Conservation (phyloP, 1,284 basidiomycete species). For the Rhodotorula sp. region DNA sequence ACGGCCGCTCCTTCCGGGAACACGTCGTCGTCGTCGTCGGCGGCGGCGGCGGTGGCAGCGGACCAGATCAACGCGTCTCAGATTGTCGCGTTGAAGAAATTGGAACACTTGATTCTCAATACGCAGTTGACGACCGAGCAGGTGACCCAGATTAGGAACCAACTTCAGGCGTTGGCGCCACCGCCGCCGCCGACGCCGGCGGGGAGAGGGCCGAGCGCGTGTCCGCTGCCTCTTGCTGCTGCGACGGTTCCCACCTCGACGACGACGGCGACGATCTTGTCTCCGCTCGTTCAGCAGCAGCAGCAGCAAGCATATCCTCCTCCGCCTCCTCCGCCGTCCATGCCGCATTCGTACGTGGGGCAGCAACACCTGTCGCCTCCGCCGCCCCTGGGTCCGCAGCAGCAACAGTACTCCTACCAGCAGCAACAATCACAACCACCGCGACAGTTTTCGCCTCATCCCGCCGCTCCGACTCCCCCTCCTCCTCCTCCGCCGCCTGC, state of each 20-base stretch:
- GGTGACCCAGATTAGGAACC: constrained; percentile 71
- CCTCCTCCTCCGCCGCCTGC: constrained; percentile 45
- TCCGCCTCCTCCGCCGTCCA: no score
- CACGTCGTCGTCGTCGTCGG: no score
- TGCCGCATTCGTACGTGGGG: no score
- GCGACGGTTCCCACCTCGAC: constrained; percentile 31
- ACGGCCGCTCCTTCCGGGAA: not conserved
- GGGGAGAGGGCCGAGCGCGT: not conserved
- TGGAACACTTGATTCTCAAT: constrained; percentile 69
- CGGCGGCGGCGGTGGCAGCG: constrained; percentile 60
- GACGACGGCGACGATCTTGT: not conserved
- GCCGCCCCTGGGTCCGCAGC: constrained; percentile 5
- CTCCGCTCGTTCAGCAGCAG: no score
- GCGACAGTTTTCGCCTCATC: not conserved
- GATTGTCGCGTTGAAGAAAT: constrained; percentile 68
- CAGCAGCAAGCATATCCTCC: no score
- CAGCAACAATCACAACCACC: not conserved
- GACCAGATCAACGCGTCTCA: constrained; percentile 62
- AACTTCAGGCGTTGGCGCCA: constrained; percentile 67
- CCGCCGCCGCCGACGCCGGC: constrained; percentile 38
- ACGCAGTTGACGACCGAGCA: constrained; percentile 74
- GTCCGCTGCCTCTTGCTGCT: constrained; percentile 1
- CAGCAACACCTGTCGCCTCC: constrained; percentile 43
- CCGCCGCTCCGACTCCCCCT: constrained; percentile 14
- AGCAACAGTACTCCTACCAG: not conserved